Evolutionary conservation across 192 early-diverging fungal genomes (phyloP), one percentile per base, ranked within the genome.

Genomic region (Backusella psychrophila): DNA sequence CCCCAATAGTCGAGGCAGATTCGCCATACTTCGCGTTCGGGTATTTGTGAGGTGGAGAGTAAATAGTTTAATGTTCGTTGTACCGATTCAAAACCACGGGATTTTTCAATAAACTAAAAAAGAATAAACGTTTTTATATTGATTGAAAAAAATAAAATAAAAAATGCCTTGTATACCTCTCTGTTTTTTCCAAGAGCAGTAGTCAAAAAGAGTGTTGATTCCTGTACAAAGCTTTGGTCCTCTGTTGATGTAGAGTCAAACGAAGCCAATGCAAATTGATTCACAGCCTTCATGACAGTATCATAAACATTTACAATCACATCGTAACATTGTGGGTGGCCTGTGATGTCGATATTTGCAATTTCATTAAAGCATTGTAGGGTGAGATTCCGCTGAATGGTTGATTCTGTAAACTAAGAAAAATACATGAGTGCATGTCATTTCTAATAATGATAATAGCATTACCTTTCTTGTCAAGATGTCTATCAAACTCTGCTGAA

Each of bases 1-100:
- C 66, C 77, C 77, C 77, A 78, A 36, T 73, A 78, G 49, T 78
- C 77, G 29, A 78, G 31, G 39, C 77, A 78, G 1, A 78, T 73
- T 14, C 52, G 69, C 72, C 71, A 74, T 12, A 78, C 23, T 26
- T 76, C 75, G n/a, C 67, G 29, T 21, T 76, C 75, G 19, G 38
- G 67, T 19, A 76, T 49, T 49, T 36, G 42, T 39, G 75, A 69
- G 6, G 69, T 29, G 4, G 53, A 34, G 6, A 76, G 34, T 23
- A 76, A 34, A 23, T 70, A 76, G 3, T 70, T 12, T 8, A 67
- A 34, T 29, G 68, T 5, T 76, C 53, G 67, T 15, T 63, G 33
- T 17, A 73, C 46, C 19, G 19, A 53, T 11, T 39, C n/a, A 21
- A 56, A 29, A 6, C 75, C 68, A 52, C 41, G n/a, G 36, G 19